A percentile compares a stretch with the other conserved stretches of the same genome.
These are phyloP conservation scores for Desmodesmus armatus DNA, from an alignment of 139 green algal species.

Conservation along the genomic window DNA sequence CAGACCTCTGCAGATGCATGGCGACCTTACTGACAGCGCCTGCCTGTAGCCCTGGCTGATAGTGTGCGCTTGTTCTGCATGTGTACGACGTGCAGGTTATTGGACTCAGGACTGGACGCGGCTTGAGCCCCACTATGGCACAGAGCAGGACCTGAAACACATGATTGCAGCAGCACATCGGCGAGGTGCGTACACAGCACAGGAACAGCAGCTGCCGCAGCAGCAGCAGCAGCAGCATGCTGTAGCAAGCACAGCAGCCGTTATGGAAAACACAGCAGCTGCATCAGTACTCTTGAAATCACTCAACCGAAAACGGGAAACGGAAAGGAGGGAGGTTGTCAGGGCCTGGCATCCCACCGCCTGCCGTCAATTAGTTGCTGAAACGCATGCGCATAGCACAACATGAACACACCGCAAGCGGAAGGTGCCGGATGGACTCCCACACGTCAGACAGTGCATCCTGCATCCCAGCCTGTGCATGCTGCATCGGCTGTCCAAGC, in stretches of 20 bases:
- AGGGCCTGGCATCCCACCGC: not conserved
- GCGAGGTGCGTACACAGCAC: not conserved
- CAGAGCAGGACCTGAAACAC: slow-evolving; percentile 23
- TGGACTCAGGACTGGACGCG: slow-evolving; percentile 26
- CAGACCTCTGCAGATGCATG: not conserved
- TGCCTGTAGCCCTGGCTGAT: not conserved
- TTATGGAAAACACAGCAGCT: not conserved
- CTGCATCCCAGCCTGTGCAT: not conserved
- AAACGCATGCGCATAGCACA: not conserved
- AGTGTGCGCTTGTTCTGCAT: not conserved
- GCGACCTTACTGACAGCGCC: not conserved
- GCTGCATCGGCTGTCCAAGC: not conserved
- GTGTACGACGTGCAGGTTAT: slow-evolving; percentile 10
- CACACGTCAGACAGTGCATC: not conserved
- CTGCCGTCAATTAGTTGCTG: not conserved
- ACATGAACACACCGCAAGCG: not conserved
- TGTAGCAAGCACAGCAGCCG: not conserved
- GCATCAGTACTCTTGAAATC: not conserved
- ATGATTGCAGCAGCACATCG: slow-evolving; percentile 20
- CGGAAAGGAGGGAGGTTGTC: not conserved
- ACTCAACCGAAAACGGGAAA: not conserved
- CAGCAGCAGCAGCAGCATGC: not conserved
- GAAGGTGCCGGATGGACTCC: not conserved
- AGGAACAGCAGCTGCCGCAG: not conserved
- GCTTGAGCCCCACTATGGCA: slow-evolving; percentile 33